Evolutionary conservation across 768 basidiomycete species (phyloP).

Genomic region (Suillus weaverae): DNA sequence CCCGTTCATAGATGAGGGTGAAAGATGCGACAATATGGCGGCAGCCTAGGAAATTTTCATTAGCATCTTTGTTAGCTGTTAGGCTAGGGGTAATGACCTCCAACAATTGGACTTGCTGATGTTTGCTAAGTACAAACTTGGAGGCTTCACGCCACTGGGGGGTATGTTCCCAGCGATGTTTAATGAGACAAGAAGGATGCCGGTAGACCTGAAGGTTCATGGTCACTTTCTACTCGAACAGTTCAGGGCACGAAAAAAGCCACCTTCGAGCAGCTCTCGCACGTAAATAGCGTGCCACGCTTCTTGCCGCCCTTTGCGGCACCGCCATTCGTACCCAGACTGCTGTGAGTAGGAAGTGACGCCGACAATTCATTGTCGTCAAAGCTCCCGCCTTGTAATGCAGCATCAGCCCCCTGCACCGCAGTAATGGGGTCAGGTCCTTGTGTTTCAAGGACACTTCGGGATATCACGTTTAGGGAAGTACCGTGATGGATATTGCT

Average conservation of each 20-base stretch:
- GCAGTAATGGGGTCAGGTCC: conserved; percentile 12
- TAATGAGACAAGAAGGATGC: conserved; percentile 93
- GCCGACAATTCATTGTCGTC: conserved; percentile 18
- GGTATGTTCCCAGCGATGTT: conserved; percentile 98
- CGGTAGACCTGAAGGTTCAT: conserved; percentile 62
- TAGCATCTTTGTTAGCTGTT: conserved; percentile 3
- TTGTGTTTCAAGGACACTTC: conserved; percentile 13
- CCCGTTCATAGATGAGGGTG: conserved; percentile 58
- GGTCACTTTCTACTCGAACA: conserved; percentile 4
- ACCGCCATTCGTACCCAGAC: conserved; percentile 14
- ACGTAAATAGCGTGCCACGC: conserved; percentile 83
- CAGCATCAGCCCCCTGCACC: conserved; percentile 2
- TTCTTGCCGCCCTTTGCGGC: conserved; percentile 57
- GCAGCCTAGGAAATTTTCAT: conserved; percentile 61
- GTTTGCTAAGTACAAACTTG: conserved; percentile 89
- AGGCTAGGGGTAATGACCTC: conserved; percentile 52
- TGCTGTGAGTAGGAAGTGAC: conserved; percentile 14
- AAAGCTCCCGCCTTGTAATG: conserved; percentile 14
- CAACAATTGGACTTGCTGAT: conserved; percentile 95
- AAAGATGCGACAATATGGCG: conserved; percentile 88
- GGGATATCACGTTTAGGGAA: conserved; percentile 15
- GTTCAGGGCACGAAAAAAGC: conserved; percentile 4
- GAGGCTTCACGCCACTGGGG: conserved; percentile 94
- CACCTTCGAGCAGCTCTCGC: conserved; percentile 95
- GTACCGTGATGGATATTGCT: conserved; percentile 21